Percentiles rank a stretch among this genome's conserved stretches.
Conservation (phyloP, 179 eudicot genomes). For the Gypsophila paniculata region DNA sequence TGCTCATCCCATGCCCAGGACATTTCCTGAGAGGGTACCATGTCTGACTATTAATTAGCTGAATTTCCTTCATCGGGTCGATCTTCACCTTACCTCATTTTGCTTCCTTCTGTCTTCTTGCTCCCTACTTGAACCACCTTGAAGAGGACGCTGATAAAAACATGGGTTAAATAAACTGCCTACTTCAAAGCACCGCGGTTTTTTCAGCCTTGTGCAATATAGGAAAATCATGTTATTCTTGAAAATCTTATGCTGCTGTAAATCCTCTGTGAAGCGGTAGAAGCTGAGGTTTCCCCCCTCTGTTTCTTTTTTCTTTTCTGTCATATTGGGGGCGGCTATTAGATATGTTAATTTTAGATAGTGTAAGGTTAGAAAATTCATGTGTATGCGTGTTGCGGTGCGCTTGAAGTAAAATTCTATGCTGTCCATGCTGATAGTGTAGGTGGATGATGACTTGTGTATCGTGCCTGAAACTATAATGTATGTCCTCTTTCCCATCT, state of each 20-base stretch:
- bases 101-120: constrained; percentile 14
- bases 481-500: neutral
- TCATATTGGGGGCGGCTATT: constrained; percentile 36
- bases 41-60: constrained; percentile 59
- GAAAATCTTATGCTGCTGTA: constrained; percentile 33
- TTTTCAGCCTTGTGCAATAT: constrained; percentile 21
- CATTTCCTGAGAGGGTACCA: constrained; percentile 72
- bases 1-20: constrained; percentile 65
- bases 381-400: constrained; percentile 23
- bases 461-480: constrained; percentile 14
- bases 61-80: constrained; percentile 24
- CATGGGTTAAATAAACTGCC: constrained; percentile 26
- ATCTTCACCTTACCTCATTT: constrained; percentile 23
- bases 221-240: constrained; percentile 34
- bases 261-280: constrained; percentile 35
- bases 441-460: constrained; percentile 17
- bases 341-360: constrained; percentile 29
- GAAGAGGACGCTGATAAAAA: constrained; percentile 28
- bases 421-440: constrained; percentile 17
- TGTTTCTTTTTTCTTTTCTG: constrained; percentile 23
- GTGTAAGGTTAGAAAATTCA: constrained; percentile 28
- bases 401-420: constrained; percentile 21
- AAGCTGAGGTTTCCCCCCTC: constrained; percentile 29
- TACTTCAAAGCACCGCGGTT: constrained; percentile 27
- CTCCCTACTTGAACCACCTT: constrained; percentile 26